Percentiles rank a stretch among this genome's conserved stretches.
Evolutionary conservation across 768 basidiomycete genomes (phyloP).

Genomic region (Kwoniella mangroviensis): DNA sequence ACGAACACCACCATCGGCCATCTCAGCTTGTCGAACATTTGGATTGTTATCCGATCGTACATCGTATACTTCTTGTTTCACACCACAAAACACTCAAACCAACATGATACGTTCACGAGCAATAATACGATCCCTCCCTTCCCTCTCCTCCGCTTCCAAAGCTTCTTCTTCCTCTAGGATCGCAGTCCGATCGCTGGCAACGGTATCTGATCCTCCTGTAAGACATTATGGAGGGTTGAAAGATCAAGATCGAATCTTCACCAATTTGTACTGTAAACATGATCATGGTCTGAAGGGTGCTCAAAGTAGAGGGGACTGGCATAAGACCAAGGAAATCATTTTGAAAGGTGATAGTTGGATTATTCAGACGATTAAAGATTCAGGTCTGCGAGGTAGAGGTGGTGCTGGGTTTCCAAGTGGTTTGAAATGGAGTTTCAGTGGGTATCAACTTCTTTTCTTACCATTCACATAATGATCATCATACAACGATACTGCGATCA

Average conservation of each 20-base stretch:
- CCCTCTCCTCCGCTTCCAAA: not conserved
- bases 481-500: too few relatives aligned
- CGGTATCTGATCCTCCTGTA: slow-evolving; percentile 68
- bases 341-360: slow-evolving; percentile 97
- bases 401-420: slow-evolving; percentile 97
- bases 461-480: too few relatives aligned
- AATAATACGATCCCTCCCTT: slow-evolving; percentile 12
- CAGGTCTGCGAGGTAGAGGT: slow-evolving; percentile 90
- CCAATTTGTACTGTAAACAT: slow-evolving; percentile 83
- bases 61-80: too few relatives aligned
- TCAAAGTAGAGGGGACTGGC: slow-evolving; percentile 94
- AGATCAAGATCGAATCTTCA: slow-evolving; percentile 72
- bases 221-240: slow-evolving; percentile 89
- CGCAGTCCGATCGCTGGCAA: slow-evolving; percentile 54
- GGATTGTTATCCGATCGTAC: too few relatives aligned
- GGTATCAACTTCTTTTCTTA: slow-evolving; percentile 20
- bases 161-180: slow-evolving; percentile 6
- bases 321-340: slow-evolving; percentile 93
- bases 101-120: slow-evolving; percentile 14
- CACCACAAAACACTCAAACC: not conserved
- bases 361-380: slow-evolving; percentile 93
- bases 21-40: not conserved
- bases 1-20: not conserved
- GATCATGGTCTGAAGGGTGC: slow-evolving; percentile 95
- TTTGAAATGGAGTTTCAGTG: slow-evolving; percentile 74